Evolutionary conservation across 108 stramenopile genomes (phyloP).

Genomic region (Nitzschia inconspicua): DNA sequence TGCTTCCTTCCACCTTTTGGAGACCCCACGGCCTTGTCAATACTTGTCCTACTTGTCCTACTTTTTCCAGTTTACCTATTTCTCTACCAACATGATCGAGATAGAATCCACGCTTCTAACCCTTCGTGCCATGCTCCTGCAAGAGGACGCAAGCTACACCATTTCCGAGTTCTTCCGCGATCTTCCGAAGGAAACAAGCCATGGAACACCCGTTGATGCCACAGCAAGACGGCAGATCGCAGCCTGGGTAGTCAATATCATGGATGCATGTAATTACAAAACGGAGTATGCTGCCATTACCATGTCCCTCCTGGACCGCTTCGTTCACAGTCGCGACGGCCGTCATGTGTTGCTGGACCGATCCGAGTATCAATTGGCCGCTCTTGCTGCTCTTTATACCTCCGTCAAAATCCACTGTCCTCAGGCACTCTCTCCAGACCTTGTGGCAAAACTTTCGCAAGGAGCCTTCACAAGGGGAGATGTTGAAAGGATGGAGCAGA

Average conservation of each 20-base stretch:
- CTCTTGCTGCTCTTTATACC: slow-evolving; percentile 59
- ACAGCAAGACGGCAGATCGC: slow-evolving; percentile 31
- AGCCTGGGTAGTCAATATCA: slow-evolving; percentile 62
- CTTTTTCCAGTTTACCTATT: too few relatives aligned
- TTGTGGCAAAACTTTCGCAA: slow-evolving; percentile 56
- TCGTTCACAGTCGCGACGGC: slow-evolving; percentile 19
- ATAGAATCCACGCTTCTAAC: neutral
- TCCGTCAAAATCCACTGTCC: slow-evolving; percentile 69
- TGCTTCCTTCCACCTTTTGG: too few relatives aligned
- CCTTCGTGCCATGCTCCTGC: slow-evolving; percentile 14
- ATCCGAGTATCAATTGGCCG: slow-evolving; percentile 65
- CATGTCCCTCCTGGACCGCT: slow-evolving; percentile 60
- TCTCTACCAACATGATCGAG: neutral
- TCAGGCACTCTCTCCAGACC: slow-evolving; percentile 42
- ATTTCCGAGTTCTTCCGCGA: slow-evolving; percentile 15
- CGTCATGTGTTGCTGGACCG: slow-evolving; percentile 25
- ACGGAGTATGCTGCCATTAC: slow-evolving; percentile 60
- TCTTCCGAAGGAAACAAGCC: neutral
- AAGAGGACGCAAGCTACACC: slow-evolving; percentile 8
- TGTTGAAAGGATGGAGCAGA: slow-evolving; percentile 49
- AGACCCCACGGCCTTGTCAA: too few relatives aligned
- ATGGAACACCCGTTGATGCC: slow-evolving; percentile 14
- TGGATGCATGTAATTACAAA: slow-evolving; percentile 55
- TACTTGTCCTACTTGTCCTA: too few relatives aligned
- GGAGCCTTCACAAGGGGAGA: slow-evolving; percentile 44